Evolutionary conservation across 2,329 filamentous ascomycete genomes (phyloP), one percentile per base, ranked within the genome.

Genomic region (Pestalotiopsis sp.): DNA sequence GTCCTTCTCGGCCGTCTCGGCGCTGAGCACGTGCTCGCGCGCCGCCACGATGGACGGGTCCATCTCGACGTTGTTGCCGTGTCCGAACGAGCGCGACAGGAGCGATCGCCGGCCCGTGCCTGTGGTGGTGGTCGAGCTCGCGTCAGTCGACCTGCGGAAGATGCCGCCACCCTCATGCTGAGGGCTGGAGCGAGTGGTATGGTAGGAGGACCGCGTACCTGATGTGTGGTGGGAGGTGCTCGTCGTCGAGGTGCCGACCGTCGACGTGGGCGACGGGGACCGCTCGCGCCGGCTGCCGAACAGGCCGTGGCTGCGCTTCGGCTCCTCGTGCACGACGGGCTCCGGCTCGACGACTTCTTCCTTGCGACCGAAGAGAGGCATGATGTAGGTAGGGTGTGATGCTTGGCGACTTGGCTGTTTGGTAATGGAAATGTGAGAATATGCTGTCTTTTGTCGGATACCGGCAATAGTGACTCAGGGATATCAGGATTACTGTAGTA

Each of bases 1-100:
- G 20, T 92, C 88, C 6, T 81, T 78, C 79, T 92, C 90, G 0
- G 89, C 88, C 0, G 80, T 75, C 79, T 92, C 90, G 35, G 91
- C 91, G 59, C 80, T 78, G 71, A 88, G 81, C 22, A 92, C 86
- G 40, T 86, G 85, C 78, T 92, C 86, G 3, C 87, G 82, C 0
- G 90, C 90, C 24, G 85, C 82, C 1, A 85, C 73, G 74, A 92
- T 91, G 70, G 82, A 86, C 0, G 89, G 87, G 77, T 92, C 90
- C 70, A 89, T 83, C 59, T 85, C 81, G 61, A 79, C 73, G 69
- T 80, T 72, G 71, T 78, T 81, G 71, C 86, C 81, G 67, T 80
- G 72, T 63, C 83, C 81, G 67, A 84, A 81, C 64, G 78, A 79
- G 58, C 82, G 81, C 40, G 80, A 79, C 3, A 86, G 76, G 5